Evolutionary conservation across 495 filamentous ascomycete species (phyloP).

Genomic region (Elaphomyces granulatus): DNA sequence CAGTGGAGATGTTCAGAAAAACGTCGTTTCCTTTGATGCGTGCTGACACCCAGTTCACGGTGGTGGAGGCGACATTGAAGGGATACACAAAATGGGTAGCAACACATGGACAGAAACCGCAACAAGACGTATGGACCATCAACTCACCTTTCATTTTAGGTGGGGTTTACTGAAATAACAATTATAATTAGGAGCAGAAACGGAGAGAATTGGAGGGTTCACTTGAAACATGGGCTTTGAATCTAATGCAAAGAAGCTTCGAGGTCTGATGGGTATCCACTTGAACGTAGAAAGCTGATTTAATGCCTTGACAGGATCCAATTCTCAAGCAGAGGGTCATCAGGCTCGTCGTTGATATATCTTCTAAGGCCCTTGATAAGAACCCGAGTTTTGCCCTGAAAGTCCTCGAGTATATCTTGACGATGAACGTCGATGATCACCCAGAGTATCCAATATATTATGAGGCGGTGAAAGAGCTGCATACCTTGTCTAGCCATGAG

Average conservation of each 20-base stretch:
- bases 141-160: conserved; percentile 1
- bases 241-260: conserved; percentile 56
- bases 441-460: conserved; percentile 57
- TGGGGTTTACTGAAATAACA: not conserved
- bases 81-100: conserved; percentile 74
- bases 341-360: conserved; percentile 73
- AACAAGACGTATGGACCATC: conserved; percentile 35
- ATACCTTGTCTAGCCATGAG: conserved; percentile 67
- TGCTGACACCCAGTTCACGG: conserved; percentile 77
- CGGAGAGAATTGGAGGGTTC: conserved; percentile 45
- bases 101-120: conserved; percentile 35
- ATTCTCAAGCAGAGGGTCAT: conserved; percentile 71
- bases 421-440: conserved; percentile 56
- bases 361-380: conserved; percentile 64
- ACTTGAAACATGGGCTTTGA: conserved; percentile 69
- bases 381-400: conserved; percentile 68
- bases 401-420: conserved; percentile 78
- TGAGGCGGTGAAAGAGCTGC: conserved; percentile 83
- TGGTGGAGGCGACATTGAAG: conserved; percentile 82
- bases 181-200: conserved; percentile 38
- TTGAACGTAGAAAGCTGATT: not conserved
- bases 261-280: conserved; percentile 34
- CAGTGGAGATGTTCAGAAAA: conserved; percentile 65
- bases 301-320: conserved; percentile 47
- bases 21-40: conserved; percentile 60